Conservation (phyloP, 2,329 filamentous ascomycete genomes). For the Aspergillus novoparasiticus region DNA sequence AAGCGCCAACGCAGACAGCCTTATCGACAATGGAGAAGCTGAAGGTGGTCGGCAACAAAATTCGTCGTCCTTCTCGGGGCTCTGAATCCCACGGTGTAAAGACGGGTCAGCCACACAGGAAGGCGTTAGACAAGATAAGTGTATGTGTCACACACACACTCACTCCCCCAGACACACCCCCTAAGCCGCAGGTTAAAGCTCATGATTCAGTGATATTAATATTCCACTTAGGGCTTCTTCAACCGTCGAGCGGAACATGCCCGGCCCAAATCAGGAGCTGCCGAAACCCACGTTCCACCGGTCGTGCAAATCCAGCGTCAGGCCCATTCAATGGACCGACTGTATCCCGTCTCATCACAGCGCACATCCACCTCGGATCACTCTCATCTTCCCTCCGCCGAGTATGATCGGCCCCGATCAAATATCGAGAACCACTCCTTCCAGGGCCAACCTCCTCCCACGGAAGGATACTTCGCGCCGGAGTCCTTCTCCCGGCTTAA, state of each 20-base stretch:
- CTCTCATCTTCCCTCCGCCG: background rate
- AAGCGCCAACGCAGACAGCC: background rate
- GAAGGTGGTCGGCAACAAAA: conserved; percentile 28
- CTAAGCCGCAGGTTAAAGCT: background rate
- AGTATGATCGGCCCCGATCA: conserved; percentile 5
- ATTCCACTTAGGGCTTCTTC: conserved; percentile 21
- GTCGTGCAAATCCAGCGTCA: background rate
- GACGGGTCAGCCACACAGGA: conserved; percentile 19
- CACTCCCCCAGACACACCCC: background rate
- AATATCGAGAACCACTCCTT: conserved; percentile 12
- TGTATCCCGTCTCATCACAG: conserved; percentile 11
- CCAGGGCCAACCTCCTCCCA: conserved; percentile 14
- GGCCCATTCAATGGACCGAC: conserved; percentile 6
- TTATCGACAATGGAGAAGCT: conserved; percentile 29
- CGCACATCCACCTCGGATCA: conserved; percentile 7
- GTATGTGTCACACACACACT: conserved; percentile 11
- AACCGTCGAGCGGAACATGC: conserved; percentile 8
- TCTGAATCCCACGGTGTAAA: conserved; percentile 21
- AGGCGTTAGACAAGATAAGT: conserved; percentile 16
- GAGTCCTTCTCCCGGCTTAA: conserved; percentile 15
- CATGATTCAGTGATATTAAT: background rate
- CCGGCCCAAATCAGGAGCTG: background rate
- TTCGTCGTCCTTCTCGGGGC: conserved; percentile 28
- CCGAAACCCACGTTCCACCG: background rate
- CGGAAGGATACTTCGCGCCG: conserved; percentile 26